Evolutionary conservation across 2,329 filamentous ascomycete species (phyloP).

Genomic region (Colletotrichum navitas): DNA sequence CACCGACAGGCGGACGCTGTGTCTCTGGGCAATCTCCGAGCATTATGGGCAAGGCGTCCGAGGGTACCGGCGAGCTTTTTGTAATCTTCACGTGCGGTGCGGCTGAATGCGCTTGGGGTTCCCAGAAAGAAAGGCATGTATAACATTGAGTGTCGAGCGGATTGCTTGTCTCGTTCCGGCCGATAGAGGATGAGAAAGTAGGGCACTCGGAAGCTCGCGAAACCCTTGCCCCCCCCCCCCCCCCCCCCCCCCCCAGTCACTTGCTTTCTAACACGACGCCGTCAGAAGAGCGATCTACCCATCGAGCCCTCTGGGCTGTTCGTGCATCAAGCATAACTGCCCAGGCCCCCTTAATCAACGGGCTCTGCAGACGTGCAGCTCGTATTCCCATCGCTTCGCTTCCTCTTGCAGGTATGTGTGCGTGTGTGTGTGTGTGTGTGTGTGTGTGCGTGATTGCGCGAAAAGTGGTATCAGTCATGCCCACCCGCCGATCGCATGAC

Average conservation of each 20-base stretch:
- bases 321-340: not conserved
- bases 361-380: conserved; percentile 25
- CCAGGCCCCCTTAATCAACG: not conserved
- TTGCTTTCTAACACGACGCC: not conserved
- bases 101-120: not conserved
- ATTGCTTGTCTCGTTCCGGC: not conserved
- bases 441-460: not conserved
- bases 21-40: conserved; percentile 24
- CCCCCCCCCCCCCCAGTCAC: not conserved
- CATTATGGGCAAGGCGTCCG: not conserved
- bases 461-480: conserved; percentile 16
- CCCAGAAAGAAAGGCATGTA: not conserved
- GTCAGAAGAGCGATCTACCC: not conserved
- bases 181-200: not conserved
- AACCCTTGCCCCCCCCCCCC: too few species aligned
- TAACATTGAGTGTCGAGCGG: not conserved
- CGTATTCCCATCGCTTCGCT: conserved; percentile 20
- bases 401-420: not conserved
- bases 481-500: conserved; percentile 9
- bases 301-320: not conserved
- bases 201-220: not conserved
- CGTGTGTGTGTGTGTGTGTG: not conserved
- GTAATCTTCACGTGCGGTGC: not conserved
- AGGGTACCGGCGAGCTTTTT: not conserved
- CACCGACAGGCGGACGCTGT: conserved; percentile 21